These are phyloP conservation scores for Crepidotus variabilis DNA, from an alignment of 768 basidiomycete genomes.

Conservation along the genomic window DNA sequence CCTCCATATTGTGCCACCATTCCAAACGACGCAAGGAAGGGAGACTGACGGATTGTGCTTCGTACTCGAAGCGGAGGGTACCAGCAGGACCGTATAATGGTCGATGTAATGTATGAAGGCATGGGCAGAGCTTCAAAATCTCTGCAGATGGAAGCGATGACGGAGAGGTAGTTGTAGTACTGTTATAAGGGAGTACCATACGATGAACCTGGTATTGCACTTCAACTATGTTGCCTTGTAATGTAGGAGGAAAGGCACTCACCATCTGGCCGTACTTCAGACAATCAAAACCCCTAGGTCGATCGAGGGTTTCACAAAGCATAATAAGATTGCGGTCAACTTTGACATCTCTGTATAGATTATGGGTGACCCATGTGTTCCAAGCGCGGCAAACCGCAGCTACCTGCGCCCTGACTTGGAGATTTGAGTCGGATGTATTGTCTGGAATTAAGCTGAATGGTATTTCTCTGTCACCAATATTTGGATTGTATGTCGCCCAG, in stretches of 20 bases:
- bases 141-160: slow-evolving; percentile 33
- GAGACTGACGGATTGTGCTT: slow-evolving; percentile 41
- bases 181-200: slow-evolving; percentile 53
- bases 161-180: slow-evolving; percentile 38
- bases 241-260: slow-evolving; percentile 7
- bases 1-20: slow-evolving; percentile 62
- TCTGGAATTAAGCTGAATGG: slow-evolving; percentile 43
- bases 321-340: slow-evolving; percentile 28
- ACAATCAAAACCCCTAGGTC: slow-evolving; percentile 19
- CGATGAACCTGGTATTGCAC: slow-evolving; percentile 42
- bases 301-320: slow-evolving; percentile 24
- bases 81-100: slow-evolving; percentile 27
- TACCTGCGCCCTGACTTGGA: slow-evolving; percentile 36
- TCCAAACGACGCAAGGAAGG: slow-evolving; percentile 58
- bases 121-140: slow-evolving; percentile 45
- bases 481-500: slow-evolving; percentile 32
- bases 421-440: slow-evolving; percentile 22
- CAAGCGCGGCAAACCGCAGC: slow-evolving; percentile 56
- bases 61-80: slow-evolving; percentile 47
- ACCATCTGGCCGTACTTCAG: slow-evolving; percentile 28
- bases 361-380: slow-evolving; percentile 39
- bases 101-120: slow-evolving; percentile 53
- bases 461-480: slow-evolving; percentile 20
- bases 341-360: slow-evolving; percentile 53
- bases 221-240: slow-evolving; percentile 4